Conservation (phyloP, 768 basidiomycete species). For the Atractiella rhizophila region DNA sequence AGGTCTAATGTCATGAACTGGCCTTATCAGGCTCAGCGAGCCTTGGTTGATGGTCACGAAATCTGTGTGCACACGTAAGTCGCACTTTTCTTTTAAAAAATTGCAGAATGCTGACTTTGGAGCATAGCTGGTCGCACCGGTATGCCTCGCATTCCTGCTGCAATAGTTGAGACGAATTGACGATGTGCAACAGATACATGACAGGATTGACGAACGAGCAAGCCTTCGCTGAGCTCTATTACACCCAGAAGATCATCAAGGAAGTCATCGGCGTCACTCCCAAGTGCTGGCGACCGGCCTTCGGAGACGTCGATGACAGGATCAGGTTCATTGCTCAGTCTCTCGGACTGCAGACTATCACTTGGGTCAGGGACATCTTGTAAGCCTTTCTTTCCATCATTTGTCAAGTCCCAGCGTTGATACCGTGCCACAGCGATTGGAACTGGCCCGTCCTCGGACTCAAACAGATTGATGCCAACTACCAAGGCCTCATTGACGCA, state of each 20-base stretch:
- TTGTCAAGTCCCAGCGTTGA: not conserved
- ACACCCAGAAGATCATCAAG: slow-evolving; percentile 2
- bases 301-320: slow-evolving; percentile 16
- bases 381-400: not conserved
- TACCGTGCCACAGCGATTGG: slow-evolving; percentile 3
- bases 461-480: slow-evolving; percentile 17
- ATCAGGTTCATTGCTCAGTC: slow-evolving; percentile 14
- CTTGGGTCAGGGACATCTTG: slow-evolving; percentile 1
- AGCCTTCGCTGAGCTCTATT: slow-evolving; percentile 23
- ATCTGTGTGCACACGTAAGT: slow-evolving; percentile 15
- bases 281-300: slow-evolving; percentile 12
- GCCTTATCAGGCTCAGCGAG: slow-evolving; percentile 24
- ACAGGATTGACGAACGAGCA: slow-evolving; percentile 25
- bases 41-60: slow-evolving; percentile 20
- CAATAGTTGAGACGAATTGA: slow-evolving; percentile 17
- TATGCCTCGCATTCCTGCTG: not conserved
- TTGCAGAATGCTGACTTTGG: not conserved
- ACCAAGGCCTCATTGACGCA: slow-evolving; percentile 17
- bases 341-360: slow-evolving; percentile 11
- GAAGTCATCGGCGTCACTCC: not conserved
- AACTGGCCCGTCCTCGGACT: slow-evolving; percentile 1
- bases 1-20: slow-evolving; percentile 25
- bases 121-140: slow-evolving; percentile 9
- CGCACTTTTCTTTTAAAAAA: not conserved
- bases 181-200: slow-evolving; percentile 23